A percentile compares a stretch with the other conserved stretches of the same genome.
Conservation (phyloP, 176 grass and related monocot species). For the Poa pratensis region DNA sequence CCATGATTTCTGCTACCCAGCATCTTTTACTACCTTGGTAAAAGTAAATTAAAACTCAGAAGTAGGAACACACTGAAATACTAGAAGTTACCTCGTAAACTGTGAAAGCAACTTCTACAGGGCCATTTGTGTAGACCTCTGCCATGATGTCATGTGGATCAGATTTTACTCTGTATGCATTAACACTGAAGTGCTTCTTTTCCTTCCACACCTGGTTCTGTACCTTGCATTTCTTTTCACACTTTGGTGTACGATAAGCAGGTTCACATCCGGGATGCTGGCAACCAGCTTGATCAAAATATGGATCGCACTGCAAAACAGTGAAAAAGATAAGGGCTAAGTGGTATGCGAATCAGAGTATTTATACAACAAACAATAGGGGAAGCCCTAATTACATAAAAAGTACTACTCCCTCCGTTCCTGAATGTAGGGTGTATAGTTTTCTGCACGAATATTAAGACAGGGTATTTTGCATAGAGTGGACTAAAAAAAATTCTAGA, state of each 20-base stretch:
- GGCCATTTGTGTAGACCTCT: constrained; percentile 87
- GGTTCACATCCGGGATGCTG: constrained; percentile 90
- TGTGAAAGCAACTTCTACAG: constrained; percentile 85
- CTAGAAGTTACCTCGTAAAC: constrained; percentile 78
- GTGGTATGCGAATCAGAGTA: neutral
- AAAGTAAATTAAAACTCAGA: neutral
- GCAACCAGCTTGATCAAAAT: constrained; percentile 83
- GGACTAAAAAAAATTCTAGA: no score
- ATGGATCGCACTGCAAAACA: constrained; percentile 81
- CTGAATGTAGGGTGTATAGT: no score
- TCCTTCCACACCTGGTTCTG: constrained; percentile 78
- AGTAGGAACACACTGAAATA: neutral
- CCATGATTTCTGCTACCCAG: neutral
- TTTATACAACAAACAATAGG: neutral
- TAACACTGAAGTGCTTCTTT: constrained; percentile 77
- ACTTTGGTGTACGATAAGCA: constrained; percentile 69
- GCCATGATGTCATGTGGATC: constrained; percentile 80
- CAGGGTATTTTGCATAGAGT: no score
- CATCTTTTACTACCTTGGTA: neutral
- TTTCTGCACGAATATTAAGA: no score
- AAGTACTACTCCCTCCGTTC: no score
- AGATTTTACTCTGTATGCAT: constrained; percentile 68
- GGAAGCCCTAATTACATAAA: neutral
- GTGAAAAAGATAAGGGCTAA: constrained; percentile 6
- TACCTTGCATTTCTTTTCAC: constrained; percentile 83